Conservation (phyloP, 768 basidiomycete species). For the Cubamyces sp. region DNA sequence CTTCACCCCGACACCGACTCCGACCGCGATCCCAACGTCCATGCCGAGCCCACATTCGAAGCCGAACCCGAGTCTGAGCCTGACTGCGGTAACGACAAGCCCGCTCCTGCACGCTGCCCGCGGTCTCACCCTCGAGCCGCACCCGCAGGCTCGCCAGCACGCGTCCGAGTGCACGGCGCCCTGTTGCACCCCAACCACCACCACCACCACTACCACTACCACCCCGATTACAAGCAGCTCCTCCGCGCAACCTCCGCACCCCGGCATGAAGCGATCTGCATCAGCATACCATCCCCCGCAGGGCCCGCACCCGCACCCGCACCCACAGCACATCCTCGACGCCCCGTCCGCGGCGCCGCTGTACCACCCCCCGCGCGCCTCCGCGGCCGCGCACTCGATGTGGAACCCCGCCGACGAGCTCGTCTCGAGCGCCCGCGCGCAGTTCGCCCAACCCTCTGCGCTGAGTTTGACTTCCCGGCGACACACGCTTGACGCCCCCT, state of each 20-base stretch:
- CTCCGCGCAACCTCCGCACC: not conserved
- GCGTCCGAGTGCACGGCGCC: not conserved
- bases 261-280: not conserved
- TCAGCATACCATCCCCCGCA: not conserved
- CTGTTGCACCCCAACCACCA: not conserved
- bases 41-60: no score
- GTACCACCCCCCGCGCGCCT: not conserved
- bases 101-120: not conserved
- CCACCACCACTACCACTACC: not conserved
- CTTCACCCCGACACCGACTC: not conserved
- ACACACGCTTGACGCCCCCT: not conserved
- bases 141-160: not conserved
- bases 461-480: not conserved
- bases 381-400: constrained; percentile 1
- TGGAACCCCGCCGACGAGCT: constrained; percentile 20
- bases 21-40: no score
- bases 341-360: no score
- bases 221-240: no score
- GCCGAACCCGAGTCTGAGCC: no score
- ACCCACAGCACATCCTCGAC: not conserved
- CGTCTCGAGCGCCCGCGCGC: constrained; percentile 4
- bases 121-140: not conserved
- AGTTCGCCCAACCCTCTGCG: not conserved
- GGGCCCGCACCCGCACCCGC: not conserved
- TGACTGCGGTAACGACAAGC: no score